Evolutionary conservation across 2,329 filamentous ascomycete species (phyloP), one percentile per base, ranked within the genome.

Genomic region (Knoxdaviesia capensis): DNA sequence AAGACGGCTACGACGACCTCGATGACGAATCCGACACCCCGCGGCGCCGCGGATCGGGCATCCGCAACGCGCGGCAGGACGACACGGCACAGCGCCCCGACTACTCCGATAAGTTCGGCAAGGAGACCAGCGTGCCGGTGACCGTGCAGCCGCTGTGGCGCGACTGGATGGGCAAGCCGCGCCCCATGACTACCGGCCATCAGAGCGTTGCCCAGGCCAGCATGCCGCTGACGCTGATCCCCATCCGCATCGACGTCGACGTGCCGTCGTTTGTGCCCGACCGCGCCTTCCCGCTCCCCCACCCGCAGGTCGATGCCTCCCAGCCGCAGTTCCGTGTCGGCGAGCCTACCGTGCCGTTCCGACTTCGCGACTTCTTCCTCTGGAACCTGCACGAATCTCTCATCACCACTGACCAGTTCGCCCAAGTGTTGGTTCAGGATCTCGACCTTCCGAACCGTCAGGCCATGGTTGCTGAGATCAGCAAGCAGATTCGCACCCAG

Each of bases 311-410:
- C 50, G 81, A 93, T 53, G 75, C 80, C 45, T 74, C 73, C 5
- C 65, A 83, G 41, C 78, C 84, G 9, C 77, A 86, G 43, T 94
- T 92, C 61, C 78, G 79, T 52, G 68, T 71, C 43, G 80, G 80
- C 43, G 88, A 94, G 47, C 61, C 74, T 46, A 86, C 86, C 9
- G 77, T 86, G 1, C 80, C 84, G 3, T 94, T 86, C 59, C 76
- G 90, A 47, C 67, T 98, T 44, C 86, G 92, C 52, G 90, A 98
- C 52, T 80, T 83, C n/a, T 96, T 98, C 52, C 63, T 94, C 41
- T 98, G 90, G 90, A 98, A 98, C 53, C 68, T 98, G 9, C 88
- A 96, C 59, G 90, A 98, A 62, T 82, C 84, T 0, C 66, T 94
- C 45, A 82, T 87, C 41, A 98, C 90, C 0, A 93, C 90, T 1